Conservation (phyloP, 345 rosid species). For the Microthlaspi erraticum region DNA sequence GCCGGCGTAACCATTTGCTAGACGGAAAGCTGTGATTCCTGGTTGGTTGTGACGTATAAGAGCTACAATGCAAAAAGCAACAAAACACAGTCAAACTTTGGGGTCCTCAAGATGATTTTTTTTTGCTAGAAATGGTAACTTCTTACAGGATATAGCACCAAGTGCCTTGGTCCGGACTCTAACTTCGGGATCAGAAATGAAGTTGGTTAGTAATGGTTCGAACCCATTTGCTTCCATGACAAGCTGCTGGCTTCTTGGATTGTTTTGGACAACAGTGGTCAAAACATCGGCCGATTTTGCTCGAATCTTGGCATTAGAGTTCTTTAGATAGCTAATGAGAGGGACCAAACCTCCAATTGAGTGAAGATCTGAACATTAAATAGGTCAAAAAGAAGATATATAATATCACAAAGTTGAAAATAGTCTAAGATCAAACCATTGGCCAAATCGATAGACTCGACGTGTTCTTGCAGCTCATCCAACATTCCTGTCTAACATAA, state of each 20-base stretch:
- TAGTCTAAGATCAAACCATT: conserved; percentile 33
- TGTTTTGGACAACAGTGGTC: conserved; percentile 88
- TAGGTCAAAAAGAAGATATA: background rate
- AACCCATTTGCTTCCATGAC: conserved; percentile 98
- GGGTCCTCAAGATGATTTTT: background rate
- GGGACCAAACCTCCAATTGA: conserved; percentile 90
- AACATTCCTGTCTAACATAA: conserved; percentile 41
- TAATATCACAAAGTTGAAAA: no score
- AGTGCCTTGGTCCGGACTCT: conserved; percentile 78
- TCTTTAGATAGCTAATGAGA: conserved; percentile 78
- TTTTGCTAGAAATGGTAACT: conserved; percentile 17
- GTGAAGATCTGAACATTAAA: conserved; percentile 68
- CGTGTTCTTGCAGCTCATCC: conserved; percentile 45
- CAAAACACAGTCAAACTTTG: conserved; percentile 21
- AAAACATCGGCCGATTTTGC: conserved; percentile 94
- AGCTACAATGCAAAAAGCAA: conserved; percentile 55
- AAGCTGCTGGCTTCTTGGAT: conserved; percentile 81
- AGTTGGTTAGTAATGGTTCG: conserved; percentile 72
- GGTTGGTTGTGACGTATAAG: conserved; percentile 83
- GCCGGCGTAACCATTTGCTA: conserved; percentile 86
- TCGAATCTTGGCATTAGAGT: conserved; percentile 70
- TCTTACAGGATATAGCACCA: conserved; percentile 95
- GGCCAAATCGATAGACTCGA: conserved; percentile 42
- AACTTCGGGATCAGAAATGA: conserved; percentile 66
- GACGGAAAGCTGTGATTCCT: conserved; percentile 78